Evolutionary conservation across 2,329 filamentous ascomycete species (phyloP).

Genomic region (Venturia carpophila): DNA sequence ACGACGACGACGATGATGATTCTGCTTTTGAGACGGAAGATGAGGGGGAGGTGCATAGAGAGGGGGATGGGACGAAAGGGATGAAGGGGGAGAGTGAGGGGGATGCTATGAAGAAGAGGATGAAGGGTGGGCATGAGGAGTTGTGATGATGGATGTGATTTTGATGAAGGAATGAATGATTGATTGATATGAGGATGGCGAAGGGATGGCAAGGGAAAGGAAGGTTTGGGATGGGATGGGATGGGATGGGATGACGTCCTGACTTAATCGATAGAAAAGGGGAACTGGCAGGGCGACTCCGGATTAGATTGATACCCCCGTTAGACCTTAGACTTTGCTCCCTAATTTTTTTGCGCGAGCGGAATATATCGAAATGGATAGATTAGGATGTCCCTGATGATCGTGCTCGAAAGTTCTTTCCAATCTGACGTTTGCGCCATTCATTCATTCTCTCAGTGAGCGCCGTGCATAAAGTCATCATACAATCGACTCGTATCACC

Average conservation of each 20-base stretch:
- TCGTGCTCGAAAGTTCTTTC: too few relatives aligned
- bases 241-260: neutral
- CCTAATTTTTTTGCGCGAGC: too few relatives aligned
- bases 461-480: too few relatives aligned
- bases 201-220: too few relatives aligned
- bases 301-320: conserved; percentile 14
- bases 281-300: neutral
- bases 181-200: too few relatives aligned
- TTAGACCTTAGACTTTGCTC: conserved; percentile 3
- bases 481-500: too few relatives aligned
- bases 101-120: conserved; percentile 6
- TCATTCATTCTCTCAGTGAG: too few relatives aligned
- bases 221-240: too few relatives aligned
- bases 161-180: neutral
- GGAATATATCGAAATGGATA: too few relatives aligned
- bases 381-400: too few relatives aligned
- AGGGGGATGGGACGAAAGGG: neutral
- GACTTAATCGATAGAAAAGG: neutral
- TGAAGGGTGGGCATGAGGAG: neutral
- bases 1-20: neutral
- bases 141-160: neutral
- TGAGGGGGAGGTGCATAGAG: neutral
- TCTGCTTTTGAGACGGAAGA: neutral
- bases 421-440: too few relatives aligned
- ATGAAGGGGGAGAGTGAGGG: conserved; percentile 2